Conservation (phyloP, 2,329 filamentous ascomycete species). For the Colletotrichum sansevieriae region DNA sequence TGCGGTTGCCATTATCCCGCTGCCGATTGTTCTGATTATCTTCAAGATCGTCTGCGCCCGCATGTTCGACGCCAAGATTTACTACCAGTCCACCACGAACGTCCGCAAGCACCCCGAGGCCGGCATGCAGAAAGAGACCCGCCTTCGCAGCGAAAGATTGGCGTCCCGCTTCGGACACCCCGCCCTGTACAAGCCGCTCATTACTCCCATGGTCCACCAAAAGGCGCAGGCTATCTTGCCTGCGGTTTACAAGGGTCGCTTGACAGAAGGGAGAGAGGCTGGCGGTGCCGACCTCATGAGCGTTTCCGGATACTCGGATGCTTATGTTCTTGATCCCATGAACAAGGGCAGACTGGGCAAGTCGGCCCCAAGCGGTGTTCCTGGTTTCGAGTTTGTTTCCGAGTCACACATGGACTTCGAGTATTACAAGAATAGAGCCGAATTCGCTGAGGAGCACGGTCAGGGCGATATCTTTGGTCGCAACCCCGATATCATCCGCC, state of each 20-base stretch:
- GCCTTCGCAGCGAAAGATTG: constrained; percentile 75
- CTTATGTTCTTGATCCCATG: constrained; percentile 87
- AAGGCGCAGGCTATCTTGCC: constrained; percentile 89
- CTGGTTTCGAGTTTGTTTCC: constrained; percentile 90
- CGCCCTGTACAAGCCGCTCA: constrained; percentile 87
- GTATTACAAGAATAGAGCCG: constrained; percentile 89
- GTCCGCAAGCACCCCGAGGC: constrained; percentile 61
- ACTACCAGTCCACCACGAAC: constrained; percentile 81
- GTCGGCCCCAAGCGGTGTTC: constrained; percentile 56
- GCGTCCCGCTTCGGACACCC: constrained; percentile 89
- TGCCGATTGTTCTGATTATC: constrained; percentile 81
- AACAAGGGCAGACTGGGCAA: constrained; percentile 64
- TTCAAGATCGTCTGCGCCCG: constrained; percentile 90
- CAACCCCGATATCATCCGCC: constrained; percentile 69
- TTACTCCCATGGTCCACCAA: constrained; percentile 95
- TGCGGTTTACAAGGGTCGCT: constrained; percentile 86
- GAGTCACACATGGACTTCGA: constrained; percentile 90
- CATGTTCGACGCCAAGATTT: constrained; percentile 82
- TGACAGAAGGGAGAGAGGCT: constrained; percentile 74
- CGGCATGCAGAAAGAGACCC: constrained; percentile 63
- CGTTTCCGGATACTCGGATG: constrained; percentile 83
- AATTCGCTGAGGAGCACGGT: constrained; percentile 90
- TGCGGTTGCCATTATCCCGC: constrained; percentile 78
- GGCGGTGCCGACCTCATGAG: constrained; percentile 68
- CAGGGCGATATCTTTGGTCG: constrained; percentile 77